Evolutionary conservation across 2,329 filamentous ascomycete genomes (phyloP).

Genomic region (Aureobasidium melanogenum): DNA sequence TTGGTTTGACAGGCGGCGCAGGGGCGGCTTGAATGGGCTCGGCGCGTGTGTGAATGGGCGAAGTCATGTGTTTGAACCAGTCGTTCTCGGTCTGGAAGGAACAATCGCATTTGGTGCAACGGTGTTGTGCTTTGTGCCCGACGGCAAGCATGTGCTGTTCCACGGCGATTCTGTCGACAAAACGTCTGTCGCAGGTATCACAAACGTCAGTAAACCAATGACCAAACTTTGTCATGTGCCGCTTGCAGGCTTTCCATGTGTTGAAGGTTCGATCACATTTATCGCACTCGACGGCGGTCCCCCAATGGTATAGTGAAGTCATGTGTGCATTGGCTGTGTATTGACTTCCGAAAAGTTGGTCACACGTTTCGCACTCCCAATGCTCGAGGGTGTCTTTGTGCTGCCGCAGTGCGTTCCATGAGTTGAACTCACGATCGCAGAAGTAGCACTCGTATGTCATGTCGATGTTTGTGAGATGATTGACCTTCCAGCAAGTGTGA

Average conservation of each 20-base stretch:
- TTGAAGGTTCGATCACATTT: not conserved
- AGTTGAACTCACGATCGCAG: not conserved
- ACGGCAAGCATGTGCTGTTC: not conserved
- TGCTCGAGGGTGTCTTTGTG: not conserved
- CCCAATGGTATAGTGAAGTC: not conserved
- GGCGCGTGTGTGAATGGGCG: not conserved
- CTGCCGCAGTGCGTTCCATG: not conserved
- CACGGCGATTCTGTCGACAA: not conserved
- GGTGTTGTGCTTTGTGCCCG: not conserved
- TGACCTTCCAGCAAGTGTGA: not conserved
- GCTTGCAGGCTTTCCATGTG: not conserved
- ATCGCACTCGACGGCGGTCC: not conserved
- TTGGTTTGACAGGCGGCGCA: too few species aligned
- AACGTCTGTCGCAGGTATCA: not conserved
- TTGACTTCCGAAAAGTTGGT: not conserved
- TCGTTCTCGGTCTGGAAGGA: not conserved
- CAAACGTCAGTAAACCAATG: not conserved
- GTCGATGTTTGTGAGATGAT: not conserved
- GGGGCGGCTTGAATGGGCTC: not conserved
- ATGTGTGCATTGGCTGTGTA: not conserved
- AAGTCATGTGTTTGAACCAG: not conserved
- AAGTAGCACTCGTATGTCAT: not conserved
- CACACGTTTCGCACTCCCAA: not conserved
- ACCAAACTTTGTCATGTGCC: not conserved
- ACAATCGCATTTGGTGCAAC: not conserved